phyloP scores from a whole-genome alignment of 2,329 filamentous ascomycete species.

The Penicillium sp. region DNA sequence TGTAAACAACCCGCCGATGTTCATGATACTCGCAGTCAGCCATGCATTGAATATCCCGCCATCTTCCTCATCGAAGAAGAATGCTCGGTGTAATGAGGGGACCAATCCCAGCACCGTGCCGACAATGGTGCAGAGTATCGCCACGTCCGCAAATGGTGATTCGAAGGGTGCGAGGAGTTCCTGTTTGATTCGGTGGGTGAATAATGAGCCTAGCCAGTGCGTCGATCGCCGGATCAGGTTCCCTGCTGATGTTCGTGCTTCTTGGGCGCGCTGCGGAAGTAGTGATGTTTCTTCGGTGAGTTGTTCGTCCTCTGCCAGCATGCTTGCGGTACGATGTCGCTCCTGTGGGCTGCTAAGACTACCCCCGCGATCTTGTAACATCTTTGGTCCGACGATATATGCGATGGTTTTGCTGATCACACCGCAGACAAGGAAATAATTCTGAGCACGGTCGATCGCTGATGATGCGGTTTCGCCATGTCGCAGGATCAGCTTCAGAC shows the following conservation, averaged over 20 bases:
- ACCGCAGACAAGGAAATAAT: background rate
- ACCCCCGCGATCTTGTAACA: background rate
- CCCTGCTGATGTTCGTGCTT: slow-evolving; percentile 14
- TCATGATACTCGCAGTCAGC: slow-evolving; percentile 62
- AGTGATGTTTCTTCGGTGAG: slow-evolving; percentile 54
- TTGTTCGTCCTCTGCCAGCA: slow-evolving; percentile 7
- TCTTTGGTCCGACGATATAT: background rate
- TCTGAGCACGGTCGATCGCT: background rate
- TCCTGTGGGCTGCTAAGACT: background rate
- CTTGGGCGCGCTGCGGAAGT: slow-evolving; percentile 42
- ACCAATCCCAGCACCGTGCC: slow-evolving; percentile 59
- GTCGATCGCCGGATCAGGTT: slow-evolving; percentile 25
- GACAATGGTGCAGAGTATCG: slow-evolving; percentile 59
- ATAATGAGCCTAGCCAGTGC: slow-evolving; percentile 33
- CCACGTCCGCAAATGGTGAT: slow-evolving; percentile 60
- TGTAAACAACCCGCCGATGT: slow-evolving; percentile 64
- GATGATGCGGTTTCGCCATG: background rate
- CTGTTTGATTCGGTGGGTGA: slow-evolving; percentile 36
- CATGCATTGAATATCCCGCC: slow-evolving; percentile 67
- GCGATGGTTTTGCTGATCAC: background rate
- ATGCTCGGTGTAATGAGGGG: slow-evolving; percentile 59
- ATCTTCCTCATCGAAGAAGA: slow-evolving; percentile 58
- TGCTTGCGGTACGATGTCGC: background rate
- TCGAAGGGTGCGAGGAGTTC: slow-evolving; percentile 41
- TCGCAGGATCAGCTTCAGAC: background rate